phyloP scores from a whole-genome alignment of 2,329 filamentous ascomycete species.

The Colletotrichum australisinense region DNA sequence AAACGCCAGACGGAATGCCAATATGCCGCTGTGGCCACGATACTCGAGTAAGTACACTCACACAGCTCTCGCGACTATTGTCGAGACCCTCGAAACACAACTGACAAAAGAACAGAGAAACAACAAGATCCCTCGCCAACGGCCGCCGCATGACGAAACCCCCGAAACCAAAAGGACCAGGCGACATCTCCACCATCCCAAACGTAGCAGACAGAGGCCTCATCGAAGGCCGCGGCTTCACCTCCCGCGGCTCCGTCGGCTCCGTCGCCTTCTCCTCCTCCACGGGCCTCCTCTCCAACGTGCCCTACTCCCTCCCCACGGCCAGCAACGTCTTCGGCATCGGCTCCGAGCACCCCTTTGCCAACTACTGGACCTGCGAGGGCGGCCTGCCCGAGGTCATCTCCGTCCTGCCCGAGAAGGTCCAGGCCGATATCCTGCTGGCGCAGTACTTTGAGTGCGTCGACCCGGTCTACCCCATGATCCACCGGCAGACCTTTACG shows the following conservation, averaged over 20 bases:
- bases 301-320: constrained; percentile 77
- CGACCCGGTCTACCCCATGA: constrained; percentile 85
- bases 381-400: constrained; percentile 82
- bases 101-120: constrained; percentile 59
- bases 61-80: not conserved
- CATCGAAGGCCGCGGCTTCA: constrained; percentile 54
- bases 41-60: constrained; percentile 72
- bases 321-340: constrained; percentile 86
- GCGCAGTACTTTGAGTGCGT: constrained; percentile 76
- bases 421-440: constrained; percentile 78
- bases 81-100: not conserved
- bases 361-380: constrained; percentile 86
- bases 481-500: constrained; percentile 79
- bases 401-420: constrained; percentile 78
- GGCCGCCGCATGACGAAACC: constrained; percentile 68
- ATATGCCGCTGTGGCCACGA: constrained; percentile 81
- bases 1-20: constrained; percentile 81
- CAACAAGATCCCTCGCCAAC: constrained; percentile 63
- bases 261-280: constrained; percentile 55
- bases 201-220: constrained; percentile 68
- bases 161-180: constrained; percentile 62
- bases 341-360: constrained; percentile 81
- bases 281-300: constrained; percentile 75
- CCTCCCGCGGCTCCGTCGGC: constrained; percentile 60
- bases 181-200: constrained; percentile 55